Percentiles rank a stretch among this genome's conserved stretches.
Conservation (phyloP, 2,329 filamentous ascomycete species). For the Dactylellina drechsleri region DNA sequence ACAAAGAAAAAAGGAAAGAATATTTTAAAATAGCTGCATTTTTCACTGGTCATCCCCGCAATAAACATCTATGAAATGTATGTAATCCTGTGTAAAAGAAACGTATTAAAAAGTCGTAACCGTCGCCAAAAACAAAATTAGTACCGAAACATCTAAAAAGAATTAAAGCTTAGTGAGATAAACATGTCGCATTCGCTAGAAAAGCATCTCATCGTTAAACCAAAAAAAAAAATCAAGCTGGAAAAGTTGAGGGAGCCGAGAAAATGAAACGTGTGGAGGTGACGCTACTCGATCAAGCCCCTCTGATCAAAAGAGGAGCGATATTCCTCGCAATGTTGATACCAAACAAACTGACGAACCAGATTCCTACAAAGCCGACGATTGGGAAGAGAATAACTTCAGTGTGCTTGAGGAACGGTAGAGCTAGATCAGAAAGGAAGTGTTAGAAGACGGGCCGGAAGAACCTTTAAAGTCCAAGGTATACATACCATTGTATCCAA, state of each 20-base stretch:
- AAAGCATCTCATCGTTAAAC: conserved; percentile 13
- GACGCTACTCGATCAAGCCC: conserved; percentile 13
- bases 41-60: not conserved
- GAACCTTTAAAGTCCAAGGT: not conserved
- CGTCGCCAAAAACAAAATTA: not conserved
- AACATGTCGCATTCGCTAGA: conserved; percentile 36
- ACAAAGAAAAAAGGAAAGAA: conserved; percentile 9
- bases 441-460: conserved; percentile 6
- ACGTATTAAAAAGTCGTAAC: conserved; percentile 14
- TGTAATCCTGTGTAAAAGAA: conserved; percentile 2
- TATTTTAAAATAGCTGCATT: not conserved
- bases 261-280: conserved; percentile 5
- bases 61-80: conserved; percentile 17
- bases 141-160: conserved; percentile 12
- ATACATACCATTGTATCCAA: conserved; percentile 71
- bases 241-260: not conserved
- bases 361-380: conserved; percentile 70
- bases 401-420: conserved; percentile 75
- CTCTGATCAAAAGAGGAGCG: conserved; percentile 53
- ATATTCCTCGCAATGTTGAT: conserved; percentile 58
- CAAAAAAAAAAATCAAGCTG: conserved; percentile 8
- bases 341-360: conserved; percentile 66
- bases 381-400: conserved; percentile 73
- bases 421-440: conserved; percentile 62
- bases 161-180: conserved; percentile 8